Conservation (phyloP, 2,329 filamentous ascomycete genomes). For the Penicillium oxalicum region DNA sequence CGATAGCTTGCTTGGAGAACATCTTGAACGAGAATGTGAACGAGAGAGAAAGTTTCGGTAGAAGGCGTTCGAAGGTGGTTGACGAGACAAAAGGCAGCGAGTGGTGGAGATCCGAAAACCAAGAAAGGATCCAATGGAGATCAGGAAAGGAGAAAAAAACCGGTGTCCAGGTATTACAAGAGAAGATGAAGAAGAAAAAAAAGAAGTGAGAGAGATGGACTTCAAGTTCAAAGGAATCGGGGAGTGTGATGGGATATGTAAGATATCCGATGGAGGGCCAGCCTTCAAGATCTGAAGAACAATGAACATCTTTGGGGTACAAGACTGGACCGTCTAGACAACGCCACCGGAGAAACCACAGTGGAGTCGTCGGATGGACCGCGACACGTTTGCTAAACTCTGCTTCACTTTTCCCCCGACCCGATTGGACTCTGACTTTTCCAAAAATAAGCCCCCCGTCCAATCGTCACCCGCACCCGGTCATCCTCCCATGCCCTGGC, state of each 20-base stretch:
- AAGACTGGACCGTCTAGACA: slow-evolving; percentile 12
- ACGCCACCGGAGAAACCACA: slow-evolving; percentile 14
- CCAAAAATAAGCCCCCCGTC: slow-evolving; percentile 14
- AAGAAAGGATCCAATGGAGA: background rate
- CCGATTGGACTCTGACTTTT: slow-evolving; percentile 7
- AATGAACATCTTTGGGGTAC: no score
- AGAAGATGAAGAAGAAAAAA: no score
- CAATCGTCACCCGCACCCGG: slow-evolving; percentile 7
- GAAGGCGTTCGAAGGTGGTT: slow-evolving; percentile 1
- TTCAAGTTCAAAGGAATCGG: no score
- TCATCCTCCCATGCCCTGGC: slow-evolving; percentile 1
- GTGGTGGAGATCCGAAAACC: background rate
- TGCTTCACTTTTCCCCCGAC: background rate
- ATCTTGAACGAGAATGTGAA: slow-evolving; percentile 22
- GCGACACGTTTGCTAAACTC: slow-evolving; percentile 18
- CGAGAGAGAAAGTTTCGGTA: slow-evolving; percentile 2
- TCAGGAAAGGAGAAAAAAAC: slow-evolving; percentile 2
- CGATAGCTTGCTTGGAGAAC: slow-evolving; percentile 29
- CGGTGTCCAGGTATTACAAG: slow-evolving; percentile 12
- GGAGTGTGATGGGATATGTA: no score
- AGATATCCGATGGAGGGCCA: no score
- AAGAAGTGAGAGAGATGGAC: no score
- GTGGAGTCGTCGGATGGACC: slow-evolving; percentile 13
- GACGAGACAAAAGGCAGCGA: slow-evolving; percentile 7
- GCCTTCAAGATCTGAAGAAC: no score